phyloP scores from a whole-genome alignment of 2,329 filamentous ascomycete genomes.

The Cercospora brassicicola region DNA sequence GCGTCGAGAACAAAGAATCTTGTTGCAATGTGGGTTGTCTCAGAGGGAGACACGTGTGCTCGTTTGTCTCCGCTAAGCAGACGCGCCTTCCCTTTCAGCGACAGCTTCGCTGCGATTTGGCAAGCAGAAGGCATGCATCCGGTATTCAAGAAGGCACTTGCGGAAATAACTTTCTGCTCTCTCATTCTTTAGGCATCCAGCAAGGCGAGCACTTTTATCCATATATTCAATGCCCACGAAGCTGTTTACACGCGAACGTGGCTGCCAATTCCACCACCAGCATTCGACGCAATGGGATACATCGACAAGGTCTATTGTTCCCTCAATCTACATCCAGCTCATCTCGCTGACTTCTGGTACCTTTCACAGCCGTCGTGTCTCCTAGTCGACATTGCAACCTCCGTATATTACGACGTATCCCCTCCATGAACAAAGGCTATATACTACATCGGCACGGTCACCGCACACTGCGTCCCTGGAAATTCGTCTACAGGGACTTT shows the following conservation, averaged over 20 bases:
- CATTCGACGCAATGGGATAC: neutral
- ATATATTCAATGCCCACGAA: neutral
- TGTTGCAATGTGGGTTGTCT: neutral
- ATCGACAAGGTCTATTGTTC: neutral
- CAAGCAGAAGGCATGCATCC: neutral
- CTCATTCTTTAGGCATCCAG: neutral
- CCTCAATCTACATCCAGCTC: neutral
- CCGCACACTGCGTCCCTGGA: neutral
- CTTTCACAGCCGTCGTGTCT: neutral
- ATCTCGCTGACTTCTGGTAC: neutral
- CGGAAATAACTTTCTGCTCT: neutral
- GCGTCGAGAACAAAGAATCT: neutral
- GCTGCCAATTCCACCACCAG: neutral
- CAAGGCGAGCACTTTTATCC: too few species aligned
- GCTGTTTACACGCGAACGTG: neutral
- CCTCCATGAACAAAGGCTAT: neutral
- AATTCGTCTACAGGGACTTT: neutral
- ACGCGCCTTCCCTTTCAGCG: neutral
- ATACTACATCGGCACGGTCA: neutral
- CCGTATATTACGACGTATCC: neutral
- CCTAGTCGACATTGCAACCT: neutral
- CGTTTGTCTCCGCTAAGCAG: neutral
- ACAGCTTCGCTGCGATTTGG: neutral
- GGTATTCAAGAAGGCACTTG: neutral
- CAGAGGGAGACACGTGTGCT: neutral